Evolutionary conservation across 768 basidiomycete genomes (phyloP), one percentile per base, ranked within the genome.

Genomic region (Naganishia vishniacii): DNA sequence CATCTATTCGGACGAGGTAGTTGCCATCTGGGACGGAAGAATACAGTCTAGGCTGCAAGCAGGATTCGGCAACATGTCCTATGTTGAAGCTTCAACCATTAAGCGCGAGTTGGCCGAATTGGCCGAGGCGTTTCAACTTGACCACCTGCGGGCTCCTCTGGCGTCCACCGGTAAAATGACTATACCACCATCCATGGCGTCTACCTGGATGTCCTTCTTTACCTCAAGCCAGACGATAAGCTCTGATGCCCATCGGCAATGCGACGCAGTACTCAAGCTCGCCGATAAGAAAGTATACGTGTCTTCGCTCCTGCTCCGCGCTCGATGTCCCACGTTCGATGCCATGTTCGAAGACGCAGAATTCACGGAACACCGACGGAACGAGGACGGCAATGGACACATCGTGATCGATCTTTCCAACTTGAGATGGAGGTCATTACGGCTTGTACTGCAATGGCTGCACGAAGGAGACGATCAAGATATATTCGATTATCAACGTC

Each of bases 11-110:
- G 94, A 99, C 73, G 83, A 85, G 42, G 76, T 93, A 1, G 79
- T 89, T 12, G 85, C 89, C 0, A 75, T 92, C 15, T 93, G 91
- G 89, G 92, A 98, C 73, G 80, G 81, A 13, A 84, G 91, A 18
- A 80, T 89, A 12, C 81, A 78, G 4, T 68, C 78, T 0, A 73
- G 78, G 0, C 75, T 87, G 1, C 79, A 80, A 28, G 72, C 70
- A 4, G 77, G 80, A 23, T 78, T 83, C 37, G 53, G 53, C 37
- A 64, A 68, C 41, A 65, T 79, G n/a, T 70, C 71, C 11, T 61
- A 72, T 44, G 20, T 49, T 6, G 80, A 81, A 16, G 77, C 82
- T 3, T 66, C 70, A 0, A 79, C 79, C 62, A 79, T 91, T 48
- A 87, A 86, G 77, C 61, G 72, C 12, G 88, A 95, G 66, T 79